Conservation (phyloP, 2,329 filamentous ascomycete genomes). For the Fonsecaea nubica region DNA sequence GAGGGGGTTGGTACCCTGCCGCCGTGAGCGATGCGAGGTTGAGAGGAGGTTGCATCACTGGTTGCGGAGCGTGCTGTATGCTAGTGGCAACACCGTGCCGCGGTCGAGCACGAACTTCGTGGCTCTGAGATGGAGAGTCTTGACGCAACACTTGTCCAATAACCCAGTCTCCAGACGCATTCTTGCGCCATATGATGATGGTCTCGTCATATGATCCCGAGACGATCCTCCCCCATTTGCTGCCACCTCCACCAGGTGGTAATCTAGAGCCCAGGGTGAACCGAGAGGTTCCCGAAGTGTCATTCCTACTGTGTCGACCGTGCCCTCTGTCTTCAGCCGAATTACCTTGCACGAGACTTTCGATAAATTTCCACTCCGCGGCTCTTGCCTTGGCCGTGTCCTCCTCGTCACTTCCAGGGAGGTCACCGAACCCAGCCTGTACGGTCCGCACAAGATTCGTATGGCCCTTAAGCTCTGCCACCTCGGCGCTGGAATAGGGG, state of each 20-base stretch:
- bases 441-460: conserved; percentile 87
- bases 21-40: conserved; percentile 35
- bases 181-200: conserved; percentile 92
- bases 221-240: conserved; percentile 90
- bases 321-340: conserved; percentile 42
- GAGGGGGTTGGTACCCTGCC: not conserved
- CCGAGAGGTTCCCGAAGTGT: conserved; percentile 61
- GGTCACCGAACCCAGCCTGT: conserved; percentile 90
- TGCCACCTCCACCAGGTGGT: conserved; percentile 87
- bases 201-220: conserved; percentile 96
- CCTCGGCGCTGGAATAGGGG: conserved; percentile 80
- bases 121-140: conserved; percentile 56
- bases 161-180: conserved; percentile 84
- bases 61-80: conserved; percentile 34
- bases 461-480: conserved; percentile 84
- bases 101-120: conserved; percentile 45
- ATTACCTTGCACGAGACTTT: conserved; percentile 58
- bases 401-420: conserved; percentile 78
- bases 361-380: conserved; percentile 76
- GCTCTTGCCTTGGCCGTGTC: conserved; percentile 74
- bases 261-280: conserved; percentile 80
- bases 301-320: conserved; percentile 58
- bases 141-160: conserved; percentile 76
- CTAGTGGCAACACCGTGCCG: conserved; percentile 16
- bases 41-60: conserved; percentile 46